Percentiles rank a stretch among this genome's conserved stretches.
phyloP scores from a whole-genome alignment of 2,329 filamentous ascomycete species.

The Malbranchea zuffiana region DNA sequence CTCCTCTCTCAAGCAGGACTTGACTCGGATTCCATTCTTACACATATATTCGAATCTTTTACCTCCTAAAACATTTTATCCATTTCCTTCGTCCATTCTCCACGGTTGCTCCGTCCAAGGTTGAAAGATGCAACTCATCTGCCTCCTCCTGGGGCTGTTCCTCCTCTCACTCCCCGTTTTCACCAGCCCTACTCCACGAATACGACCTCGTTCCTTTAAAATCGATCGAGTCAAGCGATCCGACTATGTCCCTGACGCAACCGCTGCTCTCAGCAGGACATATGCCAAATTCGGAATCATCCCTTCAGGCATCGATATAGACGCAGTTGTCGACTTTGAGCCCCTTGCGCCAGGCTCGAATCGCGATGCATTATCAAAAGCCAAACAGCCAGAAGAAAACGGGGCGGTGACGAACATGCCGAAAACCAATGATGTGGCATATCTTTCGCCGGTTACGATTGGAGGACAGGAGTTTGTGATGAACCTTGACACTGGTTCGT shows the following conservation, averaged over 20 bases:
- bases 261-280: conserved; percentile 52
- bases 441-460: conserved; percentile 57
- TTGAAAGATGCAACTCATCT: conserved; percentile 14
- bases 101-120: too few species aligned
- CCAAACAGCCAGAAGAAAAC: conserved; percentile 23
- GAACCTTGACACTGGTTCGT: conserved; percentile 66
- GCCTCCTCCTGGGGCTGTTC: conserved; percentile 17
- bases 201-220: conserved; percentile 44
- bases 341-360: conserved; percentile 19
- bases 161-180: conserved; percentile 23
- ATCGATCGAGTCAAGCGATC: conserved; percentile 48
- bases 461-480: conserved; percentile 58
- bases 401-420: conserved; percentile 56
- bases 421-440: conserved; percentile 56
- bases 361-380: conserved; percentile 21
- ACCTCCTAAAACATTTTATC: too few species aligned
- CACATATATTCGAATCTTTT: too few species aligned
- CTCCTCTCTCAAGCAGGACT: too few species aligned
- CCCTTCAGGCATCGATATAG: conserved; percentile 31
- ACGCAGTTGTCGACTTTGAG: conserved; percentile 27
- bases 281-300: conserved; percentile 57
- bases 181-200: conserved; percentile 19
- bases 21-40: too few species aligned
- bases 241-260: conserved; percentile 49
- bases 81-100: too few species aligned